Conservation (phyloP, 305 asterid genomes). For the Fraxinus sp. region DNA sequence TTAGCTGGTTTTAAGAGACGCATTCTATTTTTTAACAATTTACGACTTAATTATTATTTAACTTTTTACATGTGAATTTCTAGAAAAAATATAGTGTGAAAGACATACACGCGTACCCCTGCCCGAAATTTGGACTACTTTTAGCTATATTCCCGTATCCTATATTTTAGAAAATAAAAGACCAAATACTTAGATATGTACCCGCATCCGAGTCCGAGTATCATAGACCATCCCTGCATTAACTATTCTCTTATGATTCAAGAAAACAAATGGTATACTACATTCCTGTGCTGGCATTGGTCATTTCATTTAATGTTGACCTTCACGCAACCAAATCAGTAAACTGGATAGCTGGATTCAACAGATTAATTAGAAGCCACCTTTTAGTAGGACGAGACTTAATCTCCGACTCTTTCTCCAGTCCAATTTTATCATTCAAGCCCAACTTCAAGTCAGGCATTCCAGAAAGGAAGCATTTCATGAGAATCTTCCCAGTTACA, state of each 20-base stretch:
- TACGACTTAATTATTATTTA: not conserved
- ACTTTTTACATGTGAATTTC: not conserved
- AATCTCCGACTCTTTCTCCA: constrained; percentile 93
- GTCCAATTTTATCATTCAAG: constrained; percentile 97
- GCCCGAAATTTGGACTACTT: not conserved
- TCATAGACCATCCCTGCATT: constrained; percentile 6
- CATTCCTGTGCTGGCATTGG: not conserved
- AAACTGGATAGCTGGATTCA: constrained; percentile 16
- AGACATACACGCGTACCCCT: not conserved
- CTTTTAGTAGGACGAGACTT: constrained; percentile 96
- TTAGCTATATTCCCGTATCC: not conserved
- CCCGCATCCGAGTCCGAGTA: not conserved
- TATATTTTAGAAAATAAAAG: too few species aligned
- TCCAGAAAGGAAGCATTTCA: constrained; percentile 99
- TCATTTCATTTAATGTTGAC: constrained; percentile 8
- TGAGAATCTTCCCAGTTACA: constrained; percentile 90
- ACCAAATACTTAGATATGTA: not conserved
- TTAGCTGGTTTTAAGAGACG: not conserved
- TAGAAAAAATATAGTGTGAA: not conserved
- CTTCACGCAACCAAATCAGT: constrained; percentile 2
- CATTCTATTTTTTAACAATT: not conserved
- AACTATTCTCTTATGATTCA: not conserved
- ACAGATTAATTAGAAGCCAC: constrained; percentile 35
- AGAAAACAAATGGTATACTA: constrained; percentile 1
- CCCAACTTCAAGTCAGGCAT: constrained; percentile 99